These are phyloP conservation scores for Vickermania spadyakhi DNA, from an alignment of 208 protist genomes.

Conservation along the genomic window DNA sequence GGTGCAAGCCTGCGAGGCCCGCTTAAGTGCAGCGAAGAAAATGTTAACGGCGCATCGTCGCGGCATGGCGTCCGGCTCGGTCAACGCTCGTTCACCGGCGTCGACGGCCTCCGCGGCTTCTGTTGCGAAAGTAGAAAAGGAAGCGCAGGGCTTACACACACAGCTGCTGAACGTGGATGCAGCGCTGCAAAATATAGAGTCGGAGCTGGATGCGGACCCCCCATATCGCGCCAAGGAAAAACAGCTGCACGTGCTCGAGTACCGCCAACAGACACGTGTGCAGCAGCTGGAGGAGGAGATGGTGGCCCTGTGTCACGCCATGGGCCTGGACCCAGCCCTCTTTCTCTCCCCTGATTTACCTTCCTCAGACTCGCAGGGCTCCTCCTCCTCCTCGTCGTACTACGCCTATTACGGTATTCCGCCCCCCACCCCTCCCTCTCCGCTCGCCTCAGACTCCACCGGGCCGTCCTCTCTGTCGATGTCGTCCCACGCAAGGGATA, in stretches of 20 bases:
- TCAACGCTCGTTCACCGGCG: background rate
- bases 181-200: background rate
- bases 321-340: background rate
- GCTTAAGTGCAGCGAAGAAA: background rate
- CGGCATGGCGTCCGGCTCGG: background rate
- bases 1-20: background rate
- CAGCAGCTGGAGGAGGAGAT: background rate
- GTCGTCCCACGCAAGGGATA: too few relatives aligned
- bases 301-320: background rate
- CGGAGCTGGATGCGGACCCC: background rate
- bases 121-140: background rate
- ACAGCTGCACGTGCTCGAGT: background rate
- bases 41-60: background rate
- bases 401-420: background rate
- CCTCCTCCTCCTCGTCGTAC: background rate
- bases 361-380: background rate
- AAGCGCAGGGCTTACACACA: background rate
- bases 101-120: background rate
- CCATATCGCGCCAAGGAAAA: background rate
- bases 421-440: background rate
- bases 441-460: too few relatives aligned
- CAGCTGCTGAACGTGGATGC: background rate
- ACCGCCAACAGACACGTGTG: background rate
- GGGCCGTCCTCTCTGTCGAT: too few relatives aligned
- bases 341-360: background rate